These are phyloP conservation scores for Penicillium hordei DNA, from an alignment of 2,329 filamentous ascomycete genomes.

Conservation along the genomic window DNA sequence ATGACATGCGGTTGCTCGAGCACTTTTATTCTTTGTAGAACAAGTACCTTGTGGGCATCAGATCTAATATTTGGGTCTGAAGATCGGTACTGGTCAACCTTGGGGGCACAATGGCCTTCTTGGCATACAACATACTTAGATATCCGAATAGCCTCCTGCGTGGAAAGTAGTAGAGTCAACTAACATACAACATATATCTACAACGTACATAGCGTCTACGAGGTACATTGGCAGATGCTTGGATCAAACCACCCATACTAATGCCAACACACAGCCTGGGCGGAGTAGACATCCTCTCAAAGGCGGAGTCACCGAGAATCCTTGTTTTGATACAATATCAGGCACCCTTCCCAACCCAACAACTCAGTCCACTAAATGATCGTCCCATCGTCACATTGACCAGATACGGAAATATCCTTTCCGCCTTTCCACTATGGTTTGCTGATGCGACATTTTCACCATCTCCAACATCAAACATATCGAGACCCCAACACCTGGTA, in stretches of 20 bases:
- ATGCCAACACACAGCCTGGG: neutral
- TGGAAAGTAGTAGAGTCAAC: neutral
- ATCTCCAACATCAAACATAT: neutral
- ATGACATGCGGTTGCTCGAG: slow-evolving; percentile 10
- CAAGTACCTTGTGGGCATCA: slow-evolving; percentile 27
- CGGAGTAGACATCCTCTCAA: neutral
- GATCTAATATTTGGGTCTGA: slow-evolving; percentile 15
- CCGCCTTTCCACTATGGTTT: slow-evolving; percentile 1
- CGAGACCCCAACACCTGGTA: neutral
- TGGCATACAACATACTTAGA: neutral
- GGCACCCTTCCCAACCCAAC: slow-evolving; percentile 2
- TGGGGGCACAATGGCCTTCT: slow-evolving; percentile 9
- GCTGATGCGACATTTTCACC: slow-evolving; percentile 12
- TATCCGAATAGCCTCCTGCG: neutral
- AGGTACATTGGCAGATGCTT: neutral
- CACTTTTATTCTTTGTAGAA: slow-evolving; percentile 19
- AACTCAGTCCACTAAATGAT: neutral
- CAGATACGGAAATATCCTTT: slow-evolving; percentile 1
- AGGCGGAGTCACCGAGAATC: neutral
- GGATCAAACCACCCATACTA: neutral
- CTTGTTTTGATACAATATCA: slow-evolving; percentile 5
- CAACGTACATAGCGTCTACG: neutral
- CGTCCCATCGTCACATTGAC: slow-evolving; percentile 4
- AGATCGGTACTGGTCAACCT: slow-evolving; percentile 9
- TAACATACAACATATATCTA: neutral